Base-by-base conservation (phyloP, 2,329 filamentous ascomycete genomes). In the Exophiala bonariae region DNA sequence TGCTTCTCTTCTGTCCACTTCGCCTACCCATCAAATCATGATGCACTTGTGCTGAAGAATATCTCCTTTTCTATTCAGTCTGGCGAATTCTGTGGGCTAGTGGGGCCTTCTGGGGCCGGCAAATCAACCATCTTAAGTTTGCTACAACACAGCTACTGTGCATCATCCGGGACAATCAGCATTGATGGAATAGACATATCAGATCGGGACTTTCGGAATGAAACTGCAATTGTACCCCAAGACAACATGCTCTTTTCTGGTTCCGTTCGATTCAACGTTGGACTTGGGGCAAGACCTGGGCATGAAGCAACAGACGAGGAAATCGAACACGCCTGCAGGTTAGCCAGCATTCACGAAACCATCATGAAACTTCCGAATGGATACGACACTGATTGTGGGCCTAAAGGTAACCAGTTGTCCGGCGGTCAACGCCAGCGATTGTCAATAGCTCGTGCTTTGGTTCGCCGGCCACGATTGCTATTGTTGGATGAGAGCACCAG, bases 171-270 rank as follows among this genome's bases (percentile, higher is more conserved):
- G 9, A 83, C 82, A 11, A 77, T 97, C 23, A 87, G 82, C 46
- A 76, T 97, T 17, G 92, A 97, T 61, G 88, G 83, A 45, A 81
- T 83, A 53, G 87, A 96, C 53, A 87, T 97, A 59, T 83, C 83
- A 35, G 91, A 95, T 60, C 75, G 95, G 61, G 89, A 89, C 44
- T 96, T 96, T 71, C 85, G 92, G 38, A 83, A 79, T 17, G 81
- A 83, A 64, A 80, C 97, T 54, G 86, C 91, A 0, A 83, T 97
- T 8, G 92, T 97, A 8, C 89, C 86, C 30, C 93, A 97, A 64
- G 92, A 97, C 64, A 91, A 91, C 0, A 95, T 90, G 0, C 73
- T 97, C 0, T 97, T 96, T 69, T 89, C 95, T 65, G 92, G 92
- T 34, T 90, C 86, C 0, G 87, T 97, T 60, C 80, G 79, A 55